Percentiles rank a stretch among this genome's conserved stretches.
These are phyloP conservation scores for Trichoderma orchidacearum DNA, from an alignment of 495 filamentous ascomycete genomes.

Conservation along the genomic window DNA sequence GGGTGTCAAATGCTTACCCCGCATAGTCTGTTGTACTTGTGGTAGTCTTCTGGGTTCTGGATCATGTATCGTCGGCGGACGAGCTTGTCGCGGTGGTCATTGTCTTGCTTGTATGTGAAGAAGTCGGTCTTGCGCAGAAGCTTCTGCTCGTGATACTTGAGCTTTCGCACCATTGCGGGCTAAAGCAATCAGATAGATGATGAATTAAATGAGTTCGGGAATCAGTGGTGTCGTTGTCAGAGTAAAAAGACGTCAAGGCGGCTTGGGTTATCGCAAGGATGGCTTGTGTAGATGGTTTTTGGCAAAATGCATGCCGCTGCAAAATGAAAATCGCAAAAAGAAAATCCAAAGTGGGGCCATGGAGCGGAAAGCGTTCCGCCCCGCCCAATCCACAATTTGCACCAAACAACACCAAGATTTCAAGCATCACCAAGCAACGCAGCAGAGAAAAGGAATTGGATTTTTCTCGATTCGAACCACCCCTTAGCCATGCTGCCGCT, in stretches of 20 bases:
- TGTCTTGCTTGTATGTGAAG: slow-evolving; percentile 81
- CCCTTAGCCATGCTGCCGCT: background rate
- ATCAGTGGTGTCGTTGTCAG: background rate
- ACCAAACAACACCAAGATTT: background rate
- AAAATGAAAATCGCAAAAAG: background rate
- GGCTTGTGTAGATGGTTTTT: too few relatives aligned
- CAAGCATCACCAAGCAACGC: background rate
- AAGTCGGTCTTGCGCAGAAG: slow-evolving; percentile 87
- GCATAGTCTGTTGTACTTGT: slow-evolving; percentile 76
- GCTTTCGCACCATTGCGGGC: slow-evolving; percentile 72
- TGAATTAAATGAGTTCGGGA: background rate
- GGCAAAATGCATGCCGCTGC: too few relatives aligned
- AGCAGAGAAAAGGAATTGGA: background rate
- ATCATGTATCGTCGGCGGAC: slow-evolving; percentile 79
- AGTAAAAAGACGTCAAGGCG: too few relatives aligned
- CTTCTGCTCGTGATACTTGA: slow-evolving; percentile 80
- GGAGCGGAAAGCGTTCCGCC: background rate
- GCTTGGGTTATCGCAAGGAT: too few relatives aligned
- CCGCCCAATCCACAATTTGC: background rate
- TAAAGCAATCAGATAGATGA: background rate
- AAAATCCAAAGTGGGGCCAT: background rate
- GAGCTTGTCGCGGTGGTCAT: slow-evolving; percentile 61
- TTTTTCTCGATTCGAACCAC: background rate
- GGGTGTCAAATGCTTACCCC: slow-evolving; percentile 46
- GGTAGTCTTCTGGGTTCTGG: slow-evolving; percentile 72